Base-by-base conservation (phyloP, 306 rosid genomes). In the Lathyrus aphaca region DNA sequence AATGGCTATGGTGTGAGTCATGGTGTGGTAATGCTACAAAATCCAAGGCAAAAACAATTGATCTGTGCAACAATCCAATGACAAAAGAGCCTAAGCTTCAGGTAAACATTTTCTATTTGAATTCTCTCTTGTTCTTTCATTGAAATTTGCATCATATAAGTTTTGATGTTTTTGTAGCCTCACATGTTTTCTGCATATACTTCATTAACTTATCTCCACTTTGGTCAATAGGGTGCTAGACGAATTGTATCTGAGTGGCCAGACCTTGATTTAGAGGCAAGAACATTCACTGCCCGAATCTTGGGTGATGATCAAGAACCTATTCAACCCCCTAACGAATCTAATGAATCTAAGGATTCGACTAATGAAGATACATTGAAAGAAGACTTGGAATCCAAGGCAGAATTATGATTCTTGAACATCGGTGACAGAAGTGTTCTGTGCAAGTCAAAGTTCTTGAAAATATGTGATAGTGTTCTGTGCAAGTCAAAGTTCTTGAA, bases 1-100 rank as follows among this genome's bases (percentile, higher is more conserved):
- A 95, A 80, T 95, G 99, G 99, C 85, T 95, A 29, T 95, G 99
- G 99, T 95, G 99, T 15, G 99, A 95, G 74, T 95, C 99, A 69
- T 95, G 99, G 99, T 91, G 99, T 64, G 99, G 99, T 58, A 95
- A 95, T 82, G 84, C 97, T 77, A 95, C 99, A 49, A 95, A 95
- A 79, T 73, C 89, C 15, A 91, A 77, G 86, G 99, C 99, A 9
- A 95, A 95, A 82, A 95, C 97, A 21, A 91, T 95, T 60, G 99
- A 95, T 86, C 97, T 95, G 54, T 95, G 99, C 86, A 95, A 95
- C 85, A 95, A 95, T 46, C 99, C 99, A 30, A 95, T 95, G 97
- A 95, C 99, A 53, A 91, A 95, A 84, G 99, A 95, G 79, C 99
- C 99, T 49, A 95, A 95, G 81, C 96, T 95, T 75, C 87, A 91